Evolutionary conservation across 805 yeast species (phyloP).

Genomic region (Ogataea naganishii): DNA sequence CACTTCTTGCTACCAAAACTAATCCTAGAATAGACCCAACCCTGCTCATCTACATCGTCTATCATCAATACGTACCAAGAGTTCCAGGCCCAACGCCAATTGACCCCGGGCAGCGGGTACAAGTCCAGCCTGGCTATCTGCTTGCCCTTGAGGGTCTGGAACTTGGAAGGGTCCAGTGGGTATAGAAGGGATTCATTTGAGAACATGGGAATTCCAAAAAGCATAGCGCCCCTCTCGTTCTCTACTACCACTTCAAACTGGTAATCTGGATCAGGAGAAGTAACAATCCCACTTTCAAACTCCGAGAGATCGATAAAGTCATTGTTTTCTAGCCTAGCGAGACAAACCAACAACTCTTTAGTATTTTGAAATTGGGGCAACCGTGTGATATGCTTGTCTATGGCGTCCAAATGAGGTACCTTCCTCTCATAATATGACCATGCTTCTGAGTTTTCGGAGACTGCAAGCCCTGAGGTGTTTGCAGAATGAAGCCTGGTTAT

Average conservation of each 20-base stretch:
- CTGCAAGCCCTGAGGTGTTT: slow-evolving; percentile 1
- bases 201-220: slow-evolving; percentile 44
- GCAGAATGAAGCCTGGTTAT: no score
- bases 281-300: slow-evolving; percentile 4
- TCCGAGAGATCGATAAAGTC: slow-evolving; percentile 6
- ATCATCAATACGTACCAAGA: slow-evolving; percentile 46
- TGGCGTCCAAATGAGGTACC: slow-evolving; percentile 16
- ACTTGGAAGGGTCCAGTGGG: slow-evolving; percentile 41
- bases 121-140: slow-evolving; percentile 20
- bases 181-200: slow-evolving; percentile 37
- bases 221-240: slow-evolving; percentile 44
- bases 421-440: slow-evolving; percentile 6
- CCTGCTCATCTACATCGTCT: slow-evolving; percentile 49
- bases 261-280: slow-evolving; percentile 1
- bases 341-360: slow-evolving; percentile 17
- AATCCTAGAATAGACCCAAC: slow-evolving; percentile 42
- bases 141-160: slow-evolving; percentile 34
- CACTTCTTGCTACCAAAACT: slow-evolving; percentile 34
- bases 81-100: slow-evolving; percentile 51
- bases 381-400: slow-evolving; percentile 17
- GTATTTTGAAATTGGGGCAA: slow-evolving; percentile 21
- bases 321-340: slow-evolving; percentile 12
- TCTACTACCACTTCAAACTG: slow-evolving; percentile 37
- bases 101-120: slow-evolving; percentile 38
- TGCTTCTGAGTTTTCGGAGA: slow-evolving; percentile 2